These are phyloP conservation scores for Taphrina populina DNA, from an alignment of 1,139 yeast genomes.

Conservation along the genomic window DNA sequence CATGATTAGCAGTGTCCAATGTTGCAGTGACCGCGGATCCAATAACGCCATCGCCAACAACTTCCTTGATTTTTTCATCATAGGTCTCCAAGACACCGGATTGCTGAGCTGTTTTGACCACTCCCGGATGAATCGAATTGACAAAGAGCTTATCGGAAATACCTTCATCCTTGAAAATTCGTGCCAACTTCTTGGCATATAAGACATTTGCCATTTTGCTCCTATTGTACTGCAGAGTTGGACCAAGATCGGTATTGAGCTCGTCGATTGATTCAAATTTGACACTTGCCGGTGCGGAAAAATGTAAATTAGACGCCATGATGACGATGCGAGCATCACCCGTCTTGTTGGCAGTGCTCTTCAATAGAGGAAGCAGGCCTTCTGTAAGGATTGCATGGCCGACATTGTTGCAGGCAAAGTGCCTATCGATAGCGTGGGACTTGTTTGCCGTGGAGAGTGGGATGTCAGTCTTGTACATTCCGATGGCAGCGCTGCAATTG, in stretches of 20 bases:
- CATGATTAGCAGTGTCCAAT: conserved; percentile 7
- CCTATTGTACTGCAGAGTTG: conserved; percentile 31
- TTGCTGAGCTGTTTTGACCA: conserved; percentile 34
- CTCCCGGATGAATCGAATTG: conserved; percentile 30
- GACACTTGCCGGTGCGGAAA: conserved; percentile 20
- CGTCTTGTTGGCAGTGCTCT: conserved; percentile 20
- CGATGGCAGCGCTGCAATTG: conserved; percentile 26
- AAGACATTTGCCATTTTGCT: conserved; percentile 31
- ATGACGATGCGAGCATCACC: conserved; percentile 28
- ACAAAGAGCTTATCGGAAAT: conserved; percentile 3
- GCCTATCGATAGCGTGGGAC: conserved; percentile 26
- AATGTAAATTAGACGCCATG: conserved; percentile 29
- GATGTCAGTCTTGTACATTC: conserved; percentile 29
- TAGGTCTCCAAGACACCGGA: conserved; percentile 27
- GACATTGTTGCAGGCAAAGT: conserved; percentile 30
- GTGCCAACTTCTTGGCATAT: conserved; percentile 19
- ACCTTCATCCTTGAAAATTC: conserved; percentile 22
- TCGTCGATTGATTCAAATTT: conserved; percentile 23
- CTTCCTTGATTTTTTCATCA: conserved; percentile 18
- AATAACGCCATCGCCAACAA: conserved; percentile 14
- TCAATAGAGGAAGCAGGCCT: conserved; percentile 19
- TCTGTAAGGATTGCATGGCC: conserved; percentile 25
- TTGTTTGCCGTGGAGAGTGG: conserved; percentile 1
- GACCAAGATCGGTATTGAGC: conserved; percentile 27
- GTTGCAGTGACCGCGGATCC: conserved; percentile 13